Conservation (phyloP, 2,329 filamentous ascomycete genomes). For the Emergomyces orientalis region DNA sequence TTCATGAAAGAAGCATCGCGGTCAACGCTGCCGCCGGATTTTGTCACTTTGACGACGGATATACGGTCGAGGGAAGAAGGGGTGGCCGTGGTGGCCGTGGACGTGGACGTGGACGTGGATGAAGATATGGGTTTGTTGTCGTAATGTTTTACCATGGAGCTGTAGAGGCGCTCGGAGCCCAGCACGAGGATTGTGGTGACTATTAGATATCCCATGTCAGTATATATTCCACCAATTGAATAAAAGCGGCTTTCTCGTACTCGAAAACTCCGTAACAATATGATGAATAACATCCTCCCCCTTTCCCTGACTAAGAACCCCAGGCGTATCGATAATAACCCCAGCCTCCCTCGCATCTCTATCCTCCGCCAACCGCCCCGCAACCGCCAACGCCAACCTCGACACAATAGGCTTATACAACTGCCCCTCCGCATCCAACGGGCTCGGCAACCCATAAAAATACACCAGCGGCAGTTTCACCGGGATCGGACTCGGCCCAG, state of each 20-base stretch:
- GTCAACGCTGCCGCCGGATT: constrained; percentile 75
- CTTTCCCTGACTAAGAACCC: constrained; percentile 53
- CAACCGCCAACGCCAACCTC: constrained; percentile 68
- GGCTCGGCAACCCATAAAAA: constrained; percentile 66
- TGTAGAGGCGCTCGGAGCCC: constrained; percentile 66
- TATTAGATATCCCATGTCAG: constrained; percentile 23
- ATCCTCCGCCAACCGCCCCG: constrained; percentile 69
- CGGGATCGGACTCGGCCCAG: constrained; percentile 75
- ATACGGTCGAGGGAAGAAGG: constrained; percentile 55
- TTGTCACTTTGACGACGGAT: constrained; percentile 66
- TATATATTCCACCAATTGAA: constrained; percentile 4
- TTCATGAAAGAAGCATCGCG: constrained; percentile 67
- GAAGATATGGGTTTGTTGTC: constrained; percentile 40
- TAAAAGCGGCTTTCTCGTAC: constrained; percentile 26
- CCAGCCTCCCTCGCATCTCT: constrained; percentile 60
- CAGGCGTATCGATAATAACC: constrained; percentile 76
- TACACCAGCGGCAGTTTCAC: constrained; percentile 90
- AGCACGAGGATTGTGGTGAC: constrained; percentile 75
- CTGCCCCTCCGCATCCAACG: constrained; percentile 58
- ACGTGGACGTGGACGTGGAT: constrained; percentile 36
- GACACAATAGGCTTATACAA: constrained; percentile 67
- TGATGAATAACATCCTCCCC: constrained; percentile 72
- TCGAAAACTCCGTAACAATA: constrained; percentile 60
- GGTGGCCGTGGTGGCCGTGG: constrained; percentile 33
- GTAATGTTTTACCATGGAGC: constrained; percentile 64